Conservation (phyloP, 306 rosid species). For the Cicer arietinum region DNA sequence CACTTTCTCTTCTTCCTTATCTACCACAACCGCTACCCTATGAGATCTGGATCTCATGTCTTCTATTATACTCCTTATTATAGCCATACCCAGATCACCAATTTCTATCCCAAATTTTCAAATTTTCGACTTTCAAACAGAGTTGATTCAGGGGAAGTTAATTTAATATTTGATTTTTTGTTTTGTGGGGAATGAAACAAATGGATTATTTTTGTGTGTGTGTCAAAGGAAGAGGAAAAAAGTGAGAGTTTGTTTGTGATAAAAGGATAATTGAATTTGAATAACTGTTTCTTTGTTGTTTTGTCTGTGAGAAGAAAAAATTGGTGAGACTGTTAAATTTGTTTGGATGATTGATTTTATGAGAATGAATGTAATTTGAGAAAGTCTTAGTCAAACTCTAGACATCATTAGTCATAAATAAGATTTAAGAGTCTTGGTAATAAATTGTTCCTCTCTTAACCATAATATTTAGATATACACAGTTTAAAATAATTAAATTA, state of each 20-base stretch:
- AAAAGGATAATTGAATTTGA: background rate
- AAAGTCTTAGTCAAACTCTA: no score
- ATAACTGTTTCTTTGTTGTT: background rate
- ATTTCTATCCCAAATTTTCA: background rate
- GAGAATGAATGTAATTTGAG: no score
- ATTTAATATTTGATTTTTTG: background rate
- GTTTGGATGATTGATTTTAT: no score
- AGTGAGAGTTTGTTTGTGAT: background rate
- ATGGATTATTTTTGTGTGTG: slow-evolving; percentile 10
- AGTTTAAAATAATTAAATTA: no score
- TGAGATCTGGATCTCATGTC: slow-evolving; percentile 84
- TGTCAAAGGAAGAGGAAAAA: background rate
- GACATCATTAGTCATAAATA: no score
- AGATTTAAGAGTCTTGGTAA: no score
- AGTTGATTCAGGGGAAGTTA: slow-evolving; percentile 40
- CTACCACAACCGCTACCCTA: slow-evolving; percentile 62
- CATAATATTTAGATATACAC: no score
- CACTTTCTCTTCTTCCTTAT: slow-evolving; percentile 7
- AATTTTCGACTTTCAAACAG: background rate
- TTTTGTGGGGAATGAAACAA: slow-evolving; percentile 2
- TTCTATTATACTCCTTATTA: slow-evolving; percentile 63
- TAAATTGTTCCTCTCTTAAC: no score
- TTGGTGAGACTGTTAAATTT: no score
- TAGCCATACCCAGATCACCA: slow-evolving; percentile 47
- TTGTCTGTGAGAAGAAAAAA: no score